phyloP scores from a whole-genome alignment of 2,329 filamentous ascomycete genomes.

The Phaeophleospora eucalypticola region DNA sequence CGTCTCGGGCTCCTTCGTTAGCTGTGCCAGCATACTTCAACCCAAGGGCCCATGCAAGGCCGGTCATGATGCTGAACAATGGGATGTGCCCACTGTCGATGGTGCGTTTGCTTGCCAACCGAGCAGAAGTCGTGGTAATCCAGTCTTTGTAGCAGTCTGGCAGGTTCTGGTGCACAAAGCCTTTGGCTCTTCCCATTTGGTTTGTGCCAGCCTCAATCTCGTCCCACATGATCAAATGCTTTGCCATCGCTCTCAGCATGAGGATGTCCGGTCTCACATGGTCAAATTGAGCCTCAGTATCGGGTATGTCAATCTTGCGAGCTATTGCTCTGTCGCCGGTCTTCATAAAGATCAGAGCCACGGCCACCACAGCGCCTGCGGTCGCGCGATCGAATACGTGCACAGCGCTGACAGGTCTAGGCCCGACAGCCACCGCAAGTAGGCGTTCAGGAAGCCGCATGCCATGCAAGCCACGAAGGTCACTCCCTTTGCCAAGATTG shows the following conservation, averaged over 20 bases:
- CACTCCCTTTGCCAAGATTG: constrained; percentile 85
- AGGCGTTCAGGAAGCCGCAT: constrained; percentile 90
- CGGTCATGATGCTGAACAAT: constrained; percentile 87
- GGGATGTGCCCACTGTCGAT: constrained; percentile 81
- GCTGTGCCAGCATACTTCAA: constrained; percentile 47
- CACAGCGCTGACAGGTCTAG: constrained; percentile 85
- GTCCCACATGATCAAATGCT: constrained; percentile 90
- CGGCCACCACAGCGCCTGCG: constrained; percentile 84
- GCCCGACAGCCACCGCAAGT: constrained; percentile 77
- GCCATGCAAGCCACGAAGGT: constrained; percentile 83
- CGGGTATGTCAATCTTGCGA: constrained; percentile 86
- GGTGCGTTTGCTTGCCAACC: constrained; percentile 16
- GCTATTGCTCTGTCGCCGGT: constrained; percentile 83
- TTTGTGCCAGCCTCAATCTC: constrained; percentile 58
- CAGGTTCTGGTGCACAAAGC: constrained; percentile 71
- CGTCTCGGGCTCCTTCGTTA: constrained; percentile 67
- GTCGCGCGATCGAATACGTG: constrained; percentile 91
- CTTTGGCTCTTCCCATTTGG: constrained; percentile 6
- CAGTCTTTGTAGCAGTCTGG: constrained; percentile 63
- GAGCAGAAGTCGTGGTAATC: constrained; percentile 40
- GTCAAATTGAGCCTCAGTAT: constrained; percentile 86
- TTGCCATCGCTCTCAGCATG: constrained; percentile 80
- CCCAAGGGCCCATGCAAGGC: constrained; percentile 68
- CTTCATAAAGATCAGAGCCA: constrained; percentile 95
- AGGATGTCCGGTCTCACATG: constrained; percentile 93